These are phyloP conservation scores for Ocimum tenuiflorum DNA, from an alignment of 257 asterid species.

Conservation along the genomic window DNA sequence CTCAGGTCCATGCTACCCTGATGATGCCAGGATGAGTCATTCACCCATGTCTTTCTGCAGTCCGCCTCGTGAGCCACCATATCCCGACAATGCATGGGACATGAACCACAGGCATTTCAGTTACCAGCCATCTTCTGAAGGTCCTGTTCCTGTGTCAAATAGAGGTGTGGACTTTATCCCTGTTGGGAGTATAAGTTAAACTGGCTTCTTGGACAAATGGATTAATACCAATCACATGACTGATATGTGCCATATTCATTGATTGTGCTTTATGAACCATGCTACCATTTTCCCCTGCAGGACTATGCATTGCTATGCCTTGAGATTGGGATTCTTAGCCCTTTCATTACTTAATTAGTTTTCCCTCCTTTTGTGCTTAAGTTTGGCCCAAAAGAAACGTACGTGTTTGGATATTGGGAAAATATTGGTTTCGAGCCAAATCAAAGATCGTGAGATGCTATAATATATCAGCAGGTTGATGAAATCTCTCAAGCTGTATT, in stretches of 20 bases:
- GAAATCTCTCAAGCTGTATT: too few relatives aligned
- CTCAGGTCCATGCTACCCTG: conserved; percentile 67
- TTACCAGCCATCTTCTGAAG: conserved; percentile 63
- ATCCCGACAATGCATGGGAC: conserved; percentile 51
- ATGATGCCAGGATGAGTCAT: conserved; percentile 47
- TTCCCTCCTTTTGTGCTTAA: not conserved
- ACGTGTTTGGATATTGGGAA: not conserved
- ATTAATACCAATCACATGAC: not conserved
- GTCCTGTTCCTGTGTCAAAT: conserved; percentile 57
- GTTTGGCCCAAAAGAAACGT: not conserved
- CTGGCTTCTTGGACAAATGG: not conserved
- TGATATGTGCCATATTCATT: too few relatives aligned
- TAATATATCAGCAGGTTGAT: not conserved
- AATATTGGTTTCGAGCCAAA: too few relatives aligned
- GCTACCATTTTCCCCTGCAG: not conserved
- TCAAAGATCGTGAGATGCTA: not conserved
- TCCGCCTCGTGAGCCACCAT: conserved; percentile 52
- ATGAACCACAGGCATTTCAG: conserved; percentile 49
- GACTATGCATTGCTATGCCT: not conserved
- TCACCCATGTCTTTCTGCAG: conserved; percentile 41
- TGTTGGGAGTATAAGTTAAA: not conserved
- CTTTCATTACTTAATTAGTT: not conserved
- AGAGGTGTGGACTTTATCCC: conserved; percentile 48
- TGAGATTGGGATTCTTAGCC: not conserved
- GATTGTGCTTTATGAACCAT: not conserved